Base-by-base conservation (phyloP, 176 grass and related monocot genomes). In the Themeda triandra region DNA sequence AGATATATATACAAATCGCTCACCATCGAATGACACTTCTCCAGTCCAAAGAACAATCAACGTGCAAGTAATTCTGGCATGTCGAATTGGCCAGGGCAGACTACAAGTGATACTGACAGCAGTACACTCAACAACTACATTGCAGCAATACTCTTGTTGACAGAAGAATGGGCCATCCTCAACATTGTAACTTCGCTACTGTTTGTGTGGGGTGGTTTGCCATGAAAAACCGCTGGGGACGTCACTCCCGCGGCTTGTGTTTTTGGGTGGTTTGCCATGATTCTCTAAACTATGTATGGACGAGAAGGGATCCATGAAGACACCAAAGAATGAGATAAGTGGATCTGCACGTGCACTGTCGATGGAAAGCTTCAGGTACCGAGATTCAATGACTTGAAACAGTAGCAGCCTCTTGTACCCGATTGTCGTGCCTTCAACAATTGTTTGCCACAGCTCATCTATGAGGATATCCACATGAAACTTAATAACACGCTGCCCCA, bases 381-480 rank as follows among this genome's bases (percentile, higher is more conserved):
- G 81, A 58, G 87, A 71, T 87, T 98, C 73, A 13, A 64, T 12
- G 5, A 54, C 75, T 15, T 67, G 80, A 77, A 98, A 94, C 24
- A 30, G 87, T 17, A 95, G 49, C 74, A 98, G 82, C 83, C 96
- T 90, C 85, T 98, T 98, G 78, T 95, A 95, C 36, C 96, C 96
- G 35, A 95, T 90, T 58, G 96, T 95, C 3, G 93, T 93, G 68
- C 80, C 96, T 58, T 80, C 36, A 30, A 86, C 19, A 69, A 92
- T 78, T 6, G 83, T 95, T 80, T 87, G 80, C 89, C 91, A 98
- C 29, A 81, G 69, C 56, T 77, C 83, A 83, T 85, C 69, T 49
- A 66, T 64, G 65, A 93, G 56, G 66, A 83, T 80, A 76, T 90
- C 91, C 71, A 95, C 79, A 73, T 94, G 91, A 41, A 98, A 98